These are phyloP conservation scores for Strigomonas culicis DNA, from an alignment of 208 protist genomes.

Conservation along the genomic window DNA sequence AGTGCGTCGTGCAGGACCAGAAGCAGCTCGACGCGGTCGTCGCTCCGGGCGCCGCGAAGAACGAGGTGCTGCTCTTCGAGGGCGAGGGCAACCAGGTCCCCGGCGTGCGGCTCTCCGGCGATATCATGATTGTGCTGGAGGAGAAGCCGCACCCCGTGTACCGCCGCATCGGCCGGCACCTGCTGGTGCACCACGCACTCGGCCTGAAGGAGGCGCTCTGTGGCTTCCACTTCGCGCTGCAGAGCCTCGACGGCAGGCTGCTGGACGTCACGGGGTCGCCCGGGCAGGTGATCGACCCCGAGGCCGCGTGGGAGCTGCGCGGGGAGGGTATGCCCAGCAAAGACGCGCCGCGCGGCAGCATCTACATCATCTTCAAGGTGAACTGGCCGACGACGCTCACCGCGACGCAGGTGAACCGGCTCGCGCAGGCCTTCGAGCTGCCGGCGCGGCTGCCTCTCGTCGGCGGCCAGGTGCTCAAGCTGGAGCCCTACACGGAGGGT, in stretches of 20 bases:
- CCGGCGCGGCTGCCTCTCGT: constrained; percentile 35
- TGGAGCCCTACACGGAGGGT: constrained; percentile 32
- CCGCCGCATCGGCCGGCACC: constrained; percentile 88
- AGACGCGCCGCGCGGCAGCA: constrained; percentile 71
- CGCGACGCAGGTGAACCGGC: constrained; percentile 20
- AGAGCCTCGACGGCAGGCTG: constrained; percentile 86
- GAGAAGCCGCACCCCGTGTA: constrained; percentile 93
- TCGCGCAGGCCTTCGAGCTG: constrained; percentile 42
- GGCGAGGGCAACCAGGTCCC: constrained; percentile 95
- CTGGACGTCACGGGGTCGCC: constrained; percentile 60
- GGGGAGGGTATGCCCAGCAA: constrained; percentile 90
- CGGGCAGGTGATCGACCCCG: constrained; percentile 77
- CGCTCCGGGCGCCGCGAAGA: constrained; percentile 91
- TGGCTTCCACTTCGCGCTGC: constrained; percentile 84
- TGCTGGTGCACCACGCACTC: constrained; percentile 87
- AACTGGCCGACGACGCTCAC: constrained; percentile 73
- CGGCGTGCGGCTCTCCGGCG: constrained; percentile 84
- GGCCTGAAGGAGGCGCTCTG: constrained; percentile 93
- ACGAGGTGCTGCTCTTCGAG: constrained; percentile 92
- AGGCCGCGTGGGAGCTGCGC: constrained; percentile 62
- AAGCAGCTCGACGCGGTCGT: constrained; percentile 95
- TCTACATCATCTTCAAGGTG: constrained; percentile 84
- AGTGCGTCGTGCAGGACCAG: constrained; percentile 86
- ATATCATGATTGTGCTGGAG: constrained; percentile 95
- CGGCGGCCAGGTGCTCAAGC: constrained; percentile 58